A percentile compares a stretch with the other conserved stretches of the same genome.
These are phyloP conservation scores for Pythium folliculosum DNA, from an alignment of 352 stramenopile genomes.

Conservation along the genomic window DNA sequence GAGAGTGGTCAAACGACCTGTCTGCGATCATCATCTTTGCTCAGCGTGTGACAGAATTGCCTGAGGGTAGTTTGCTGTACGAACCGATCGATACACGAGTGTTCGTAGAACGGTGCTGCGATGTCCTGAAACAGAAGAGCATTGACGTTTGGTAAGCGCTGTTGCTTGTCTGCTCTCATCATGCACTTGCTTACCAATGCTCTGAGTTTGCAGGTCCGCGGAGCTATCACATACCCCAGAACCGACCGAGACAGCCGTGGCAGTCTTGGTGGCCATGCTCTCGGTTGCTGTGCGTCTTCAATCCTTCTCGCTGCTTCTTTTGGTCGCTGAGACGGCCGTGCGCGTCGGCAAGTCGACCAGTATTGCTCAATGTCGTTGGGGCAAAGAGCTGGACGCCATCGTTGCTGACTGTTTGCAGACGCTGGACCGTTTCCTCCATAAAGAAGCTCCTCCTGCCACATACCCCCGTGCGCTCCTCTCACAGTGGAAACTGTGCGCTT, in stretches of 20 bases:
- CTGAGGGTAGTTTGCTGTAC: conserved; percentile 62
- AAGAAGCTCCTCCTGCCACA: conserved; percentile 42
- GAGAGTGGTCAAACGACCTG: conserved; percentile 47
- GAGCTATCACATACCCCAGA: neutral
- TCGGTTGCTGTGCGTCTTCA: conserved; percentile 60
- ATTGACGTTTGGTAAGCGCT: conserved; percentile 26
- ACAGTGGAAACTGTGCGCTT: conserved; percentile 70
- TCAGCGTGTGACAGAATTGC: conserved; percentile 46
- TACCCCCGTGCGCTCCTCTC: conserved; percentile 55
- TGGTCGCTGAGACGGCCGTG: conserved; percentile 39
- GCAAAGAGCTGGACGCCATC: neutral
- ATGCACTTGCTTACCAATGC: neutral
- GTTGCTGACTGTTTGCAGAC: conserved; percentile 5
- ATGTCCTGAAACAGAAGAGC: conserved; percentile 27
- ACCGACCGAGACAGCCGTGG: conserved; percentile 34
- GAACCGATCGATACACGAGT: conserved; percentile 53
- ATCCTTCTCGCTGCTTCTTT: conserved; percentile 58
- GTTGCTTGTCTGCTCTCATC: neutral
- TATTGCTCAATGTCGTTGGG: neutral
- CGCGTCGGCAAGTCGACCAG: conserved; percentile 7
- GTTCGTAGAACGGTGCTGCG: conserved; percentile 36
- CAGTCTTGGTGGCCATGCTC: conserved; percentile 44
- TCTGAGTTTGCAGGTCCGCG: neutral
- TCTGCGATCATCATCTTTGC: conserved; percentile 50
- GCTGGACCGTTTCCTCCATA: conserved; percentile 33